Evolutionary conservation across 352 stramenopile species (phyloP).

Genomic region (Pseudoperonospora humuli): DNA sequence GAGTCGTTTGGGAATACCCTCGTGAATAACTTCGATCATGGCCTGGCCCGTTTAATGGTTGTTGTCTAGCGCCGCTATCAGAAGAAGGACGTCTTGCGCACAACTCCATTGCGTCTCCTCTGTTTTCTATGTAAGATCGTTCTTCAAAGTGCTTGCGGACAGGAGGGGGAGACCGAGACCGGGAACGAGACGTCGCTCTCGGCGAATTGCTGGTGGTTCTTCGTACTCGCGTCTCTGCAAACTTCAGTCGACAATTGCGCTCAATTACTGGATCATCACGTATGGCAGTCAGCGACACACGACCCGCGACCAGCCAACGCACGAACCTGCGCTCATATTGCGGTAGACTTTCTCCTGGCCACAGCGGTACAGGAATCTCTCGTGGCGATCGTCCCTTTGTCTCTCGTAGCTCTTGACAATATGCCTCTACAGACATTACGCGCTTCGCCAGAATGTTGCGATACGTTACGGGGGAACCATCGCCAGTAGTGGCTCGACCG

Average conservation of each 20-base stretch:
- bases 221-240: constrained; percentile 14
- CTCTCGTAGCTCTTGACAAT: constrained; percentile 11
- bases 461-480: background rate
- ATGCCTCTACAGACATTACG: constrained; percentile 19
- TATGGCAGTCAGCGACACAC: constrained; percentile 7
- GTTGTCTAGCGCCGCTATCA: constrained; percentile 2
- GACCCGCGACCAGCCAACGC: constrained; percentile 10
- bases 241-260: constrained; percentile 13
- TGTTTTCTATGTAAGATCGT: background rate
- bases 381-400: background rate
- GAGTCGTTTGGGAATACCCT: constrained; percentile 1
- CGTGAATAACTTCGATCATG: constrained; percentile 8
- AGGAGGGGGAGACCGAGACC: constrained; percentile 2
- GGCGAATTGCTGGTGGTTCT: background rate
- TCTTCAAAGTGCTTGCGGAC: background rate
- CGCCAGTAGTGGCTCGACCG: background rate
- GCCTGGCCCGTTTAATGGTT: background rate
- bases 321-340: constrained; percentile 25
- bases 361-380: constrained; percentile 27
- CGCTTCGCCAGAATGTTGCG: constrained; percentile 10
- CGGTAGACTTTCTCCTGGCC: constrained; percentile 20
- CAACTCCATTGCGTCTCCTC: background rate
- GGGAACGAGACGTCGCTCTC: background rate
- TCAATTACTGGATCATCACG: constrained; percentile 4
- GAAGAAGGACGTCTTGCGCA: background rate